phyloP scores from a whole-genome alignment of 305 asterid genomes.

The Plantago coronopus region DNA sequence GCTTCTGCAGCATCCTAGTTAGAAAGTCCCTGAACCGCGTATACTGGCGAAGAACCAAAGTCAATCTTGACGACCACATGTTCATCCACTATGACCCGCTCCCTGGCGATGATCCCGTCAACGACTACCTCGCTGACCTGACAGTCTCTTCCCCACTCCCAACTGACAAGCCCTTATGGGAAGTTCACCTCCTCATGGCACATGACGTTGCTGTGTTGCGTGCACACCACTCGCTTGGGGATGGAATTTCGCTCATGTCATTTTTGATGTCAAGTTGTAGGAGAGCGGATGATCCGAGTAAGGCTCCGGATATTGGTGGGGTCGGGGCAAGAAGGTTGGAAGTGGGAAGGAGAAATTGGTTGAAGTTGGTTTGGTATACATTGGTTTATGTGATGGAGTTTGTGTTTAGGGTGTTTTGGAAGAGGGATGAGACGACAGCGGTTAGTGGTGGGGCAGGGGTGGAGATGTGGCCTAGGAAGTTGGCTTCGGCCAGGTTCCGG shows the following conservation, averaged over 20 bases:
- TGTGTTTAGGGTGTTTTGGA: slow-evolving; percentile 43
- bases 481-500: slow-evolving; percentile 66
- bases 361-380: slow-evolving; percentile 34
- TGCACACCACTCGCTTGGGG: slow-evolving; percentile 89
- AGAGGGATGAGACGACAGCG: slow-evolving; percentile 56
- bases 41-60: slow-evolving; percentile 24
- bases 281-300: slow-evolving; percentile 47
- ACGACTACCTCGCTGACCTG: slow-evolving; percentile 59
- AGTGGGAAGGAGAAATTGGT: slow-evolving; percentile 30
- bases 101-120: slow-evolving; percentile 68
- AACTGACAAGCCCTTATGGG: slow-evolving; percentile 76
- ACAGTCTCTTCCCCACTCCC: slow-evolving; percentile 55
- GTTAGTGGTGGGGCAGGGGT: slow-evolving; percentile 81
- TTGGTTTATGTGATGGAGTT: slow-evolving; percentile 46
- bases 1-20: neutral
- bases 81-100: slow-evolving; percentile 24
- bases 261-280: slow-evolving; percentile 59
- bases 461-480: slow-evolving; percentile 83
- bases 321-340: slow-evolving; percentile 26
- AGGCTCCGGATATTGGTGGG: slow-evolving; percentile 37
- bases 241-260: slow-evolving; percentile 78
- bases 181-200: slow-evolving; percentile 60
- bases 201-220: slow-evolving; percentile 56
- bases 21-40: neutral
- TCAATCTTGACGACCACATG: slow-evolving; percentile 37